Base-by-base conservation (phyloP, 73 alveolate species). In the Halteria grandinella region DNA sequence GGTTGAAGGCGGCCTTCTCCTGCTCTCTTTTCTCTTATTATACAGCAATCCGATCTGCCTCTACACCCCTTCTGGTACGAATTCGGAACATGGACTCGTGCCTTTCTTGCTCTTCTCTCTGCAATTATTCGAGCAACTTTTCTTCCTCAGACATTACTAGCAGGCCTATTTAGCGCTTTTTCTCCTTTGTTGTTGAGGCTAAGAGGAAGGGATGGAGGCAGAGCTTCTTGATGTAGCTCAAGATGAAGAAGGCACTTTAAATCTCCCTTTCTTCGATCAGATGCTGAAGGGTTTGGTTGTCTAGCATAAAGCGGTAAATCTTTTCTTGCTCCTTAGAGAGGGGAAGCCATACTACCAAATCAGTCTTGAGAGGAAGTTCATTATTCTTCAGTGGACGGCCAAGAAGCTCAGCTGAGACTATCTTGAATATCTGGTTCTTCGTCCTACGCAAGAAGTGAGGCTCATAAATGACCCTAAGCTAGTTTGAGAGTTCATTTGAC, bases 311-410 rank as follows among this genome's bases (percentile, higher is more conserved):
- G 39, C 74, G 69, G 86, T 90, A 90, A 33, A 90, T 40, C 55
- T 83, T 63, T 69, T 41, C 37, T 48, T 90, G 87, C 0, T 75
- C 87, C 5, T 80, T 55, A n/a, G 97, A 50, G 7, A 90, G 80
- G n/a, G 79, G 81, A 0, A 85, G 82, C 97, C 97, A 90, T 40
- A 90, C 86, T 8, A 90, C 91, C 49, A 85, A 64, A 34, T 90
- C 97, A 17, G 91, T 86, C 69, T 90, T 90, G 21, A 89, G 31
- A 6, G 97, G 97, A 23, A 90, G 72, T 33, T 89, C 96, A 54
- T 80, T 39, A 50, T 34, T 47, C 11, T 48, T 52, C 10, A 62
- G 24, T 11, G 75, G 54, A 29, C 75, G 23, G 7, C 36, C 55
- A 40, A 75, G 53, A 10, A 85, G 86, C 18, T 74, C 76, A 0